Percentiles rank a stretch among this genome's conserved stretches.
Evolutionary conservation across 176 grass and related monocot genomes (phyloP).

Genomic region (Hsuehochloa calcarea): DNA sequence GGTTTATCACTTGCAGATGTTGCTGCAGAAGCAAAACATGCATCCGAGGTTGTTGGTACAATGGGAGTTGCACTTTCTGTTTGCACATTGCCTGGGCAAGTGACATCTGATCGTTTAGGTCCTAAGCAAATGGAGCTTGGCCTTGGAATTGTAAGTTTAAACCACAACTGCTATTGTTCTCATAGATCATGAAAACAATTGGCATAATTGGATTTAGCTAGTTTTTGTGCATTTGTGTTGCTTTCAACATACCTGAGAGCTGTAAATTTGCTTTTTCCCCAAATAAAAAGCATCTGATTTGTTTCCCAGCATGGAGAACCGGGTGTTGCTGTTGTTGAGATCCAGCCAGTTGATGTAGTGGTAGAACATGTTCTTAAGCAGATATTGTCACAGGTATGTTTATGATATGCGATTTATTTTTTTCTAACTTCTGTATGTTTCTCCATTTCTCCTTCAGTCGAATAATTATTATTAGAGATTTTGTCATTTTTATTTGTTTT

Average conservation of each 20-base stretch:
- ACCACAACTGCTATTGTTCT: conserved; percentile 1
- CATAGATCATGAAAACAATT: conserved; percentile 19
- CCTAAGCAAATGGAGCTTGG: conserved; percentile 94
- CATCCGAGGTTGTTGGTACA: conserved; percentile 89
- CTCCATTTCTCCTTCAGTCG: conserved; percentile 7
- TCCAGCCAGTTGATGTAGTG: conserved; percentile 82
- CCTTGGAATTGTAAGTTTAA: conserved; percentile 96
- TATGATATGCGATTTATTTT: conserved; percentile 9
- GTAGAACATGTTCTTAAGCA: conserved; percentile 93
- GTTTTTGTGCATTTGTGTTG: conserved; percentile 26
- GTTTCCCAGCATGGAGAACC: conserved; percentile 90
- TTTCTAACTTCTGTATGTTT: conserved; percentile 28
- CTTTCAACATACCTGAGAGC: conserved; percentile 27
- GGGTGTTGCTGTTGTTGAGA: conserved; percentile 88
- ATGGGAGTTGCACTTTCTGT: conserved; percentile 98
- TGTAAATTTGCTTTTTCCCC: not conserved
- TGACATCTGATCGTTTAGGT: conserved; percentile 91
- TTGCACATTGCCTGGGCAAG: conserved; percentile 94
- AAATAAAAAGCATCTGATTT: conserved; percentile 20
- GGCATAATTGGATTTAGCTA: conserved; percentile 5
- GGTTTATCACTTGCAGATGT: conserved; percentile 91
- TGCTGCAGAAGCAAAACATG: conserved; percentile 88
- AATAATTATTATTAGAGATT: not conserved
- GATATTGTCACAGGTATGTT: conserved; percentile 71
- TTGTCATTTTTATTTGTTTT: conserved; percentile 1